Evolutionary conservation across 2,329 filamentous ascomycete species (phyloP).

Genomic region (Alternaria solani): DNA sequence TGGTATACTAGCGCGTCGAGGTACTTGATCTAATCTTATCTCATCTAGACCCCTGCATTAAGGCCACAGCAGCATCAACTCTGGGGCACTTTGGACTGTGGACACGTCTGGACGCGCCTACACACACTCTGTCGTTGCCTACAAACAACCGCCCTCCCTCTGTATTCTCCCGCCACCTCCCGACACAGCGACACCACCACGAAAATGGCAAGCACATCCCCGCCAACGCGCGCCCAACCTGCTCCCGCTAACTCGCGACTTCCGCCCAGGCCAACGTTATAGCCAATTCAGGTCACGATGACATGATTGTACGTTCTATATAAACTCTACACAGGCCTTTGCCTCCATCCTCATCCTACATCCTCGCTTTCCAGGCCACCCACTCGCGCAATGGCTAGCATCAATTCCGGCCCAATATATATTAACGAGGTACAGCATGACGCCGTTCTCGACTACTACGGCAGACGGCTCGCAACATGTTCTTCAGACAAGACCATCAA

Average conservation of each 20-base stretch:
- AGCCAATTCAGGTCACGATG: conserved; percentile 90
- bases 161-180: background rate
- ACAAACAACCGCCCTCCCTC: background rate
- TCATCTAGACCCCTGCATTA: conserved; percentile 43
- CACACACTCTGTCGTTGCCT: conserved; percentile 13
- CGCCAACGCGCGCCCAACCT: conserved; percentile 27
- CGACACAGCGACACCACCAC: conserved; percentile 15
- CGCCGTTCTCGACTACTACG: conserved; percentile 98
- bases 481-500: conserved; percentile 99
- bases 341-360: background rate
- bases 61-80: conserved; percentile 41
- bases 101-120: conserved; percentile 27
- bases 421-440: conserved; percentile 74
- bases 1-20: conserved; percentile 11
- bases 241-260: conserved; percentile 41
- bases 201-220: conserved; percentile 38
- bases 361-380: conserved; percentile 3
- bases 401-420: conserved; percentile 42
- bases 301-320: conserved; percentile 89
- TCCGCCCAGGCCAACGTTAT: conserved; percentile 74
- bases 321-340: conserved; percentile 4
- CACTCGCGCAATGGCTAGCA: conserved; percentile 17
- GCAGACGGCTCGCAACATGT: conserved; percentile 92
- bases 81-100: conserved; percentile 32
- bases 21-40: conserved; percentile 43